These are phyloP conservation scores for Leccinum fuscescens DNA, from an alignment of 1,284 basidiomycete genomes.

Conservation along the genomic window DNA sequence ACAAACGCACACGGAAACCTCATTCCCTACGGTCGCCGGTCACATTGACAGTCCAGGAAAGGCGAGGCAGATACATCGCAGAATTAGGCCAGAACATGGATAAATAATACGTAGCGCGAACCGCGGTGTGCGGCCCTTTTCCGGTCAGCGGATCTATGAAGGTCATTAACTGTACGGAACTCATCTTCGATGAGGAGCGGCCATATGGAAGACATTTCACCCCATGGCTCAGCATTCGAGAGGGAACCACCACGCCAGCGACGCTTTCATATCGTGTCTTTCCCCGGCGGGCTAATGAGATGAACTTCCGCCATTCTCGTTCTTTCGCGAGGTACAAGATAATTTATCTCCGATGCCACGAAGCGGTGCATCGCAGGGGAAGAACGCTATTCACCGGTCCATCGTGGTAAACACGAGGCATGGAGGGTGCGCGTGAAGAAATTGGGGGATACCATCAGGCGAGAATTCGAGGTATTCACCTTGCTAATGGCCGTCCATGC, in stretches of 20 bases:
- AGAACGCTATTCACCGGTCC: constrained; percentile 22
- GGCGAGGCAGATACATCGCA: constrained; percentile 40
- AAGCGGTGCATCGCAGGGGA: constrained; percentile 30
- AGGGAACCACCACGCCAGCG: background rate
- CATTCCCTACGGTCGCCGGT: constrained; percentile 39
- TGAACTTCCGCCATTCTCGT: constrained; percentile 17
- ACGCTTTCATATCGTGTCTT: constrained; percentile 9
- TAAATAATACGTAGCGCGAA: constrained; percentile 27
- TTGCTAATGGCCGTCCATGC: constrained; percentile 10
- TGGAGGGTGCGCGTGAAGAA: constrained; percentile 16
- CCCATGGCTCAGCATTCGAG: constrained; percentile 3
- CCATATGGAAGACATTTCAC: background rate
- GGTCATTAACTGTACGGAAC: constrained; percentile 15
- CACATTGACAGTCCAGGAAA: constrained; percentile 34
- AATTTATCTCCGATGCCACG: constrained; percentile 33
- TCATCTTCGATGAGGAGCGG: constrained; percentile 7
- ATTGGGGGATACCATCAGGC: constrained; percentile 16
- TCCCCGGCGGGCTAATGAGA: constrained; percentile 22
- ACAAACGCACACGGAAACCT: constrained; percentile 37
- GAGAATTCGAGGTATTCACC: constrained; percentile 16
- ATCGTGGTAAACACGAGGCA: constrained; percentile 36
- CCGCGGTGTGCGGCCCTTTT: constrained; percentile 9
- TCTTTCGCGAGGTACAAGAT: constrained; percentile 18
- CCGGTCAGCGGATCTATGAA: constrained; percentile 9
- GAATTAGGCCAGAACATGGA: constrained; percentile 21